Evolutionary conservation across 1,284 basidiomycete genomes (phyloP), one percentile per base, ranked within the genome.

Genomic region (Microbotryomycetes sp.): DNA sequence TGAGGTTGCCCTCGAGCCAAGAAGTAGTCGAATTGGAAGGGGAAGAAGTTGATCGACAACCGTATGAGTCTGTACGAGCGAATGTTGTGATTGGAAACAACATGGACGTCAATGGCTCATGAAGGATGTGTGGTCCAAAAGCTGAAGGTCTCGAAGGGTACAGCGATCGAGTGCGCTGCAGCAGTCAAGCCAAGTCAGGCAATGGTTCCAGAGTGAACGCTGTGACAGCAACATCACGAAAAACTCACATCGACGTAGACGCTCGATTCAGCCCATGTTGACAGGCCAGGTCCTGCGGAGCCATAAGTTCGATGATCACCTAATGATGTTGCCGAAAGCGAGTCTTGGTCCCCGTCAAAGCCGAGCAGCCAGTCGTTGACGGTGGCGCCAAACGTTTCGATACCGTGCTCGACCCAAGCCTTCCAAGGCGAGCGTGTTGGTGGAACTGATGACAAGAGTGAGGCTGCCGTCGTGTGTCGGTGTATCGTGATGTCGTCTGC

Each of bases 21-120:
- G 80, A 2, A 78, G 75, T 2, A 86, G 85, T 72, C 87, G 88
- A 36, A 63, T 67, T 58, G 65, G 60, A 28, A 42, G 22, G 55
- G 9, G 9, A 19, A 78, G 77, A 16, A 22, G 61, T 31, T 22
- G 28, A 29, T 19, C 49, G 29, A 46, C 67, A 69, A 23, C 55
- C 67, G 58, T 62, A 60, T 12, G 47, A 6, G 77, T 62, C 72
- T 9, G 81, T 79, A 0, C 74, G 70, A 1, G 85, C 86, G 74
- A 88, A 87, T 25, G 86, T 80, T 19, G 85, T 83, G 58, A 89
- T 78, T 1, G 87, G 87, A 61, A 87, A 86, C 60, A 88, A 84
- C 76, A 46, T 32, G 87, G 88, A 59, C 85, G 86, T 56, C 86
- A 78, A 53, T 86, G 68, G 80, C n/a, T 84, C 82, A 59, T 84